phyloP scores from a whole-genome alignment of 768 basidiomycete genomes.

The Termitomyces sp. region DNA sequence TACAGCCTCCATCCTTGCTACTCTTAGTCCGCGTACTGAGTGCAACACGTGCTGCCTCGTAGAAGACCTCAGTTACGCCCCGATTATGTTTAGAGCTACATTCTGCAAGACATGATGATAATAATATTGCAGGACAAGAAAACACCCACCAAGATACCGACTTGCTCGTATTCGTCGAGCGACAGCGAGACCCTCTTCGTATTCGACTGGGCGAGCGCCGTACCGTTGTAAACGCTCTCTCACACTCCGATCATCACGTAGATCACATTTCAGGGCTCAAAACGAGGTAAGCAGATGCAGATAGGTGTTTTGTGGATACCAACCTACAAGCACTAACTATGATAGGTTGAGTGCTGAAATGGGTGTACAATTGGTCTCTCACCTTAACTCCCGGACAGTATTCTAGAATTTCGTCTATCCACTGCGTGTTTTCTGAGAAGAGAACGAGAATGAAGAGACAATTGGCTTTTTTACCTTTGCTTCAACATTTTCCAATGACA shows the following conservation, averaged over 20 bases:
- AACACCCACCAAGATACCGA: conserved; percentile 77
- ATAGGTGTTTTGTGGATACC: conserved; percentile 24
- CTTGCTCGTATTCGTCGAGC: conserved; percentile 89
- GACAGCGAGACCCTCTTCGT: conserved; percentile 87
- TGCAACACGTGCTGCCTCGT: conserved; percentile 86
- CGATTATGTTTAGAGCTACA: conserved; percentile 97
- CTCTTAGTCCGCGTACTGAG: conserved; percentile 71
- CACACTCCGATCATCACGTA: conserved; percentile 76
- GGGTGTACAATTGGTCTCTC: conserved; percentile 15
- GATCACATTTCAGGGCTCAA: conserved; percentile 90
- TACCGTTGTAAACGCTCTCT: conserved; percentile 70
- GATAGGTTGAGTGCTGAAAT: conserved; percentile 2
- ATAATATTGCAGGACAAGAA: background rate
- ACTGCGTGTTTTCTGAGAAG: conserved; percentile 39
- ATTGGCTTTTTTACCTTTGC: conserved; percentile 55
- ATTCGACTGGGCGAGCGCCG: conserved; percentile 72
- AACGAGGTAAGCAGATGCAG: conserved; percentile 3
- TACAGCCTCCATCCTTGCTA: conserved; percentile 46
- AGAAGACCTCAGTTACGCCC: conserved; percentile 90
- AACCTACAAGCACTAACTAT: conserved; percentile 86
- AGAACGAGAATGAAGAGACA: background rate
- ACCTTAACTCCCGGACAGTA: conserved; percentile 96
- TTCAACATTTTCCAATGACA: conserved; percentile 95
- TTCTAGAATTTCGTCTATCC: conserved; percentile 90
- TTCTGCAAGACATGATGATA: conserved; percentile 43